Percentiles rank a stretch among this genome's conserved stretches.
These are phyloP conservation scores for Irpex sp. DNA, from an alignment of 1,284 basidiomycete species.

Conservation along the genomic window DNA sequence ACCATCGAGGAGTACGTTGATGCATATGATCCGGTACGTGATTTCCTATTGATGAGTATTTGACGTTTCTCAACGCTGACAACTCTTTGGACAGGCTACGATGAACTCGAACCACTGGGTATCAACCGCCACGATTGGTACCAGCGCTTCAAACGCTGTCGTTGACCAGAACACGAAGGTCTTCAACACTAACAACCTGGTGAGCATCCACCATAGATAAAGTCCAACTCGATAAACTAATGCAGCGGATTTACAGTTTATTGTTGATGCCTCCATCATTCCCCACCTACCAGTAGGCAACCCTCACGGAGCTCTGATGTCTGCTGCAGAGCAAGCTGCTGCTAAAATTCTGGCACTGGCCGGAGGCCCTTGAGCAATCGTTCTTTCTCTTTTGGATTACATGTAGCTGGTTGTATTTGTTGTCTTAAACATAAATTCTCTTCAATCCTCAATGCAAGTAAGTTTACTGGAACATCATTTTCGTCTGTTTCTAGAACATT, in stretches of 20 bases:
- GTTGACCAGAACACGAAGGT: slow-evolving; percentile 59
- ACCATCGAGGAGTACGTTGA: slow-evolving; percentile 51
- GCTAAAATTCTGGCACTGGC: slow-evolving; percentile 50
- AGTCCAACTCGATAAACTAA: neutral
- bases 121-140: slow-evolving; percentile 48
- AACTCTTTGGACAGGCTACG: slow-evolving; percentile 12
- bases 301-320: slow-evolving; percentile 52
- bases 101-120: slow-evolving; percentile 62
- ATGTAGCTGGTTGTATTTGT: neutral
- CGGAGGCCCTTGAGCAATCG: slow-evolving; percentile 41
- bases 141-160: slow-evolving; percentile 34
- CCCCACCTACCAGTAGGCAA: slow-evolving; percentile 50
- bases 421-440: neutral
- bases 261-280: slow-evolving; percentile 37
- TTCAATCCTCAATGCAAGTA: no score
- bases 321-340: slow-evolving; percentile 50
- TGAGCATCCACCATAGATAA: slow-evolving; percentile 23
- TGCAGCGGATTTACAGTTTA: slow-evolving; percentile 24
- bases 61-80: no score
- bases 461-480: no score
- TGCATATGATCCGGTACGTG: slow-evolving; percentile 40
- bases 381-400: neutral
- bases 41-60: neutral
- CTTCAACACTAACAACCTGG: slow-evolving; percentile 54
- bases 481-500: no score